These are phyloP conservation scores for Venturia nashicola DNA, from an alignment of 2,329 filamentous ascomycete genomes.

Conservation along the genomic window DNA sequence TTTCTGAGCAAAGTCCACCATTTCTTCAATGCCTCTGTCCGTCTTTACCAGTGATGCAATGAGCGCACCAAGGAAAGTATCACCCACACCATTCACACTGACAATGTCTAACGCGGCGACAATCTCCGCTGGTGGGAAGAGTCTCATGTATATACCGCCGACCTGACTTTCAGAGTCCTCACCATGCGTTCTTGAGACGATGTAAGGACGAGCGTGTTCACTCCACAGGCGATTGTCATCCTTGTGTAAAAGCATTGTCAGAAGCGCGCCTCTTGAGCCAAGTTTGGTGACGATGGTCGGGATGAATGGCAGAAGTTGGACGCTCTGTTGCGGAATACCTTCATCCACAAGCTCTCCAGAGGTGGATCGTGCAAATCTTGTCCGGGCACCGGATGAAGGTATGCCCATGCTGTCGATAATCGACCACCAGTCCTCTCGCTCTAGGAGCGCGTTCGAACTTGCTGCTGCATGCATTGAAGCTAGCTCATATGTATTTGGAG, in stretches of 20 bases:
- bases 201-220: constrained; percentile 46
- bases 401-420: constrained; percentile 72
- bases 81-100: constrained; percentile 88
- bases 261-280: constrained; percentile 60
- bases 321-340: constrained; percentile 69
- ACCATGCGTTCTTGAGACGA: constrained; percentile 49
- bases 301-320: constrained; percentile 80
- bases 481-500: constrained; percentile 77
- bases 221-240: constrained; percentile 53
- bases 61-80: constrained; percentile 80
- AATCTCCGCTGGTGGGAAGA: constrained; percentile 52
- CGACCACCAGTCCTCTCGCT: constrained; percentile 61
- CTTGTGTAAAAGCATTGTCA: constrained; percentile 58
- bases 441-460: constrained; percentile 53
- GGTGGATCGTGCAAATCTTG: constrained; percentile 29
- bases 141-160: constrained; percentile 71
- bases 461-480: constrained; percentile 66
- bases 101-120: constrained; percentile 54
- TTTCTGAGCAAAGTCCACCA: constrained; percentile 70
- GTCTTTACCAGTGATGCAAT: constrained; percentile 57
- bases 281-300: constrained; percentile 78
- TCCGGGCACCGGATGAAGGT: constrained; percentile 37
- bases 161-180: constrained; percentile 36
- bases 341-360: constrained; percentile 56
- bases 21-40: constrained; percentile 41